Evolutionary conservation across 2,329 filamentous ascomycete genomes (phyloP).

Genomic region (Colletotrichum tabaci): DNA sequence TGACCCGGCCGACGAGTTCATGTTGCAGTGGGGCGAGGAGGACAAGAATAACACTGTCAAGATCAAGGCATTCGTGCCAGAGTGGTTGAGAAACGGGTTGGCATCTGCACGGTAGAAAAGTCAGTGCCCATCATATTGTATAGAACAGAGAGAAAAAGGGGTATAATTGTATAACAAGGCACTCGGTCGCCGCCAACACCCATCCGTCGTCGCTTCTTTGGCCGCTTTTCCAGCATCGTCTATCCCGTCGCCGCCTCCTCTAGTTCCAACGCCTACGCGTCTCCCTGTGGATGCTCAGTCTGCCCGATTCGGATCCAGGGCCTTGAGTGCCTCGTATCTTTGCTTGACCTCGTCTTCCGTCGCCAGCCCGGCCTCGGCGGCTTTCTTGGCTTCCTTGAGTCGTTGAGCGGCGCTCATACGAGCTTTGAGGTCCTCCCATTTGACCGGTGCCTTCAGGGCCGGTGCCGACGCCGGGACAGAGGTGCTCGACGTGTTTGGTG

Average conservation of each 20-base stretch:
- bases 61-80: conserved; percentile 87
- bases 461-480: conserved; percentile 1
- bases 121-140: conserved; percentile 30
- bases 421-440: conserved; percentile 43
- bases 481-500: background rate
- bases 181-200: background rate
- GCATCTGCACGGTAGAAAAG: conserved; percentile 34
- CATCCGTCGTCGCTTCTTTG: background rate
- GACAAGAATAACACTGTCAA: conserved; percentile 59
- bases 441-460: conserved; percentile 23
- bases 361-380: conserved; percentile 65
- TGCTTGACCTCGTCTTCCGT: conserved; percentile 55
- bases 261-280: background rate
- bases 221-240: background rate
- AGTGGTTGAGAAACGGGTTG: conserved; percentile 74
- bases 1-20: conserved; percentile 61
- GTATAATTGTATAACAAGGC: conserved; percentile 36
- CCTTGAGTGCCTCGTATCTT: conserved; percentile 43
- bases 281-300: background rate
- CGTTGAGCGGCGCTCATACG: conserved; percentile 54
- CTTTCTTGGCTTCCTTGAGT: conserved; percentile 65
- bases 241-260: background rate
- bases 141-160: conserved; percentile 37
- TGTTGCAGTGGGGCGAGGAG: conserved; percentile 40
- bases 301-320: conserved; percentile 11